Conservation (phyloP, 208 protist genomes). For the Trypanosoma melophagium region DNA sequence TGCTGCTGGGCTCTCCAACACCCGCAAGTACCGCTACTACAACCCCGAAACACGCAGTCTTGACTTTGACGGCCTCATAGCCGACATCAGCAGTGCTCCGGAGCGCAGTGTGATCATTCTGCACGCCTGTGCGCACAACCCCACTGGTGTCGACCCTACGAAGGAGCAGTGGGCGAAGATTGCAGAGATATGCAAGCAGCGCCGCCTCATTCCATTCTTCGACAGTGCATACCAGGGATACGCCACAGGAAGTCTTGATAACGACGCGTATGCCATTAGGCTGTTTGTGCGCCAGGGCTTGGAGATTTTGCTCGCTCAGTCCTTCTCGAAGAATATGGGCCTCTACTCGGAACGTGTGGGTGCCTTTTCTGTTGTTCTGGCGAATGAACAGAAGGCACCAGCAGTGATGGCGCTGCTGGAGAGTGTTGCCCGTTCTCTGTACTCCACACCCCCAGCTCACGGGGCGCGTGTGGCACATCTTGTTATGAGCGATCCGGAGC, state of each 20-base stretch:
- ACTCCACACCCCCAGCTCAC: conserved; percentile 96
- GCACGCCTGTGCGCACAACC: conserved; percentile 99
- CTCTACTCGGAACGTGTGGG: conserved; percentile 96
- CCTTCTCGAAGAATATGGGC: conserved; percentile 98
- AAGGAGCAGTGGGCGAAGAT: conserved; percentile 95
- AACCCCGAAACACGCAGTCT: conserved; percentile 56
- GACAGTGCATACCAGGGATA: conserved; percentile 97
- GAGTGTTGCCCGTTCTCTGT: no score
- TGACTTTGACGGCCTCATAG: conserved; percentile 87
- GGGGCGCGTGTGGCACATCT: conserved; percentile 93
- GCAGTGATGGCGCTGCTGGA: conserved; percentile 79
- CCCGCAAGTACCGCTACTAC: conserved; percentile 83
- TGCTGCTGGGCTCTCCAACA: conserved; percentile 53
- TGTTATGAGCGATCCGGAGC: conserved; percentile 80
- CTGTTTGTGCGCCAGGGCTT: conserved; percentile 79
- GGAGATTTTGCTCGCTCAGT: conserved; percentile 90
- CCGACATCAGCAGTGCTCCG: conserved; percentile 66
- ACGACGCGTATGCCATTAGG: conserved; percentile 88
- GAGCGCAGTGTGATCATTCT: conserved; percentile 94
- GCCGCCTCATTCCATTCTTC: conserved; percentile 93
- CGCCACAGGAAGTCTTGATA: conserved; percentile 94
- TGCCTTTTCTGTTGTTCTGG: conserved; percentile 77
- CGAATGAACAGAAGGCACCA: conserved; percentile 44
- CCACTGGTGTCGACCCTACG: conserved; percentile 98
- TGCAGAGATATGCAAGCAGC: conserved; percentile 72